A percentile compares a stretch with the other conserved stretches of the same genome.
Evolutionary conservation across 305 asterid genomes (phyloP).

Genomic region (Fraxinus latifolia): DNA sequence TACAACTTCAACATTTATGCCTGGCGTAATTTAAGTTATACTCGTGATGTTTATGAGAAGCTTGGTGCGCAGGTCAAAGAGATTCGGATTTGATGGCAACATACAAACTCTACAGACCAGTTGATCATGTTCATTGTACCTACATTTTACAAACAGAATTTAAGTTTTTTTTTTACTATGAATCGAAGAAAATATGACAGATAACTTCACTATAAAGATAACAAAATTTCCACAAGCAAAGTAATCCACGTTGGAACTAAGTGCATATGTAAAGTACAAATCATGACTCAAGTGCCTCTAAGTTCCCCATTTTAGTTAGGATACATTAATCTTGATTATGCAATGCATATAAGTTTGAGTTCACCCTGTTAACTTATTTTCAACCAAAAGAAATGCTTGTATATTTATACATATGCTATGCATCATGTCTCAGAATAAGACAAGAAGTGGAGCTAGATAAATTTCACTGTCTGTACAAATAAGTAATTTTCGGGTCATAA

Average conservation of each 20-base stretch:
- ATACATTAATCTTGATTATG: not conserved
- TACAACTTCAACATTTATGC: not conserved
- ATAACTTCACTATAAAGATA: not conserved
- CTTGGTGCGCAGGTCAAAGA: conserved; percentile 90
- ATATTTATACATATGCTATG: not conserved
- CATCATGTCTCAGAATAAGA: not conserved
- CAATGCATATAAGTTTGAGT: not conserved
- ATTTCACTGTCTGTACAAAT: not conserved
- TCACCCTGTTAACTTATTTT: conserved; percentile 12
- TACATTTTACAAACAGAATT: conserved; percentile 29
- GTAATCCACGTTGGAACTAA: conserved; percentile 7
- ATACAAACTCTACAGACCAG: conserved; percentile 74
- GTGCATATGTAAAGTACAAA: not conserved
- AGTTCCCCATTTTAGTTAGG: not conserved
- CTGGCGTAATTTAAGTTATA: conserved; percentile 17
- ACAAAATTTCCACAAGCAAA: not conserved
- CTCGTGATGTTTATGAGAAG: conserved; percentile 89
- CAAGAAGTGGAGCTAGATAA: conserved; percentile 1
- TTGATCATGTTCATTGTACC: conserved; percentile 83
- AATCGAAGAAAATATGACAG: conserved; percentile 2
- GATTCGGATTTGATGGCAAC: conserved; percentile 70
- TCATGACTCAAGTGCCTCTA: not conserved
- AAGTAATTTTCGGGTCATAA: not conserved
- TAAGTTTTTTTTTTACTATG: not conserved
- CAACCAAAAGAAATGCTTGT: not conserved